Conservation (phyloP, 2,329 filamentous ascomycete species). For the Ceratocystiopsis sp. region DNA sequence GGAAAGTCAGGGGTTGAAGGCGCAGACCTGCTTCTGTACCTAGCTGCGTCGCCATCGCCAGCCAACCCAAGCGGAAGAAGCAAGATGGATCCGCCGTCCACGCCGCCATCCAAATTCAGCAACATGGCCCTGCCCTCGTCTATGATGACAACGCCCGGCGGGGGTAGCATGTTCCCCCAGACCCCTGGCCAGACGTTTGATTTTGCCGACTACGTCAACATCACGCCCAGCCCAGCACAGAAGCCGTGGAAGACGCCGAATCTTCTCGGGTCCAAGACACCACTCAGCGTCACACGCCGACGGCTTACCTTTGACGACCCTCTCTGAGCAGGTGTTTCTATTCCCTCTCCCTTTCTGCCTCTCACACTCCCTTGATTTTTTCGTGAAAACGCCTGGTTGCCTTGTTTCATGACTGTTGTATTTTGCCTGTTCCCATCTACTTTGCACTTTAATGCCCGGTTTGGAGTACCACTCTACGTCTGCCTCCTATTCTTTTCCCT, state of each 20-base stretch:
- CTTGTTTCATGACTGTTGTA: not conserved
- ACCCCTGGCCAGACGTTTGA: slow-evolving; percentile 79
- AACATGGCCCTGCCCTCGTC: slow-evolving; percentile 59
- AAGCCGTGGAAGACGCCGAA: slow-evolving; percentile 73
- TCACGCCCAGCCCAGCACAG: slow-evolving; percentile 89
- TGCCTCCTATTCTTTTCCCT: not conserved
- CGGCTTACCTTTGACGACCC: slow-evolving; percentile 64
- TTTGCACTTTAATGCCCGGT: slow-evolving; percentile 7
- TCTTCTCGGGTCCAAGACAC: slow-evolving; percentile 29
- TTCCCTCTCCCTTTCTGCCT: too few relatives aligned
- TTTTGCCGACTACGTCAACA: slow-evolving; percentile 93
- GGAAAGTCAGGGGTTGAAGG: slow-evolving; percentile 52
- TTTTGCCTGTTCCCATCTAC: not conserved
- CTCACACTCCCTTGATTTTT: not conserved
- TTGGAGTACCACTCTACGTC: slow-evolving; percentile 4
- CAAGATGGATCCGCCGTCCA: slow-evolving; percentile 53
- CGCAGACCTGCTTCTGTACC: slow-evolving; percentile 62
- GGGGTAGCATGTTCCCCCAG: slow-evolving; percentile 49
- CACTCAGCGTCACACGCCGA: slow-evolving; percentile 51
- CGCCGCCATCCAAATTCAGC: slow-evolving; percentile 52
- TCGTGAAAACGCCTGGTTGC: not conserved
- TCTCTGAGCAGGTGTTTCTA: not conserved
- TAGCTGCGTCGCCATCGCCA: slow-evolving; percentile 82
- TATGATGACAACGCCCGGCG: slow-evolving; percentile 76
- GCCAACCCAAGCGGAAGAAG: slow-evolving; percentile 40